Conservation (phyloP, 257 asterid genomes). For the Solanum piurae region DNA sequence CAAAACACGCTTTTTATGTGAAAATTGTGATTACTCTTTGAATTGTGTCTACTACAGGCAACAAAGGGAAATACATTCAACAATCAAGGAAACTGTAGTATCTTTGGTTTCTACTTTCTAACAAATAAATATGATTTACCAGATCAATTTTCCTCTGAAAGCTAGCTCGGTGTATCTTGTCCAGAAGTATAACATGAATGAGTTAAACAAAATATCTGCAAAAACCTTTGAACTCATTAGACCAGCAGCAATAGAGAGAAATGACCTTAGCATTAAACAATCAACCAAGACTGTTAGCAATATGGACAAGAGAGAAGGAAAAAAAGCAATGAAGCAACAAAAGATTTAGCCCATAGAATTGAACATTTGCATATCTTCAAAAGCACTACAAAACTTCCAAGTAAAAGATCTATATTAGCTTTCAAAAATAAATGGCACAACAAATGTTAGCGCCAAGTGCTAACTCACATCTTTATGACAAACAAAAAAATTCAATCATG, state of each 20-base stretch:
- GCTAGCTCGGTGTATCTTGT: background rate
- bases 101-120: background rate
- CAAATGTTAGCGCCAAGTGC: background rate
- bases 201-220: background rate
- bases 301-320: background rate
- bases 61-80: background rate
- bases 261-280: background rate
- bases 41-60: background rate
- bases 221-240: background rate
- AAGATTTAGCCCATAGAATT: background rate
- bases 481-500: background rate
- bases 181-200: background rate
- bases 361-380: background rate
- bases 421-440: background rate
- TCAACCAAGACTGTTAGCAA: background rate
- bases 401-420: background rate
- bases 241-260: background rate
- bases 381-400: background rate
- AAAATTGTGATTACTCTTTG: background rate
- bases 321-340: background rate
- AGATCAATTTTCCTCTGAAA: background rate
- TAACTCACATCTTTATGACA: conserved; percentile 1
- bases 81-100: background rate
- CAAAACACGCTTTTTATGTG: background rate
- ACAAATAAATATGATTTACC: background rate